Conservation (phyloP, 129 eudicot species). For the Pittosporum tobira region DNA sequence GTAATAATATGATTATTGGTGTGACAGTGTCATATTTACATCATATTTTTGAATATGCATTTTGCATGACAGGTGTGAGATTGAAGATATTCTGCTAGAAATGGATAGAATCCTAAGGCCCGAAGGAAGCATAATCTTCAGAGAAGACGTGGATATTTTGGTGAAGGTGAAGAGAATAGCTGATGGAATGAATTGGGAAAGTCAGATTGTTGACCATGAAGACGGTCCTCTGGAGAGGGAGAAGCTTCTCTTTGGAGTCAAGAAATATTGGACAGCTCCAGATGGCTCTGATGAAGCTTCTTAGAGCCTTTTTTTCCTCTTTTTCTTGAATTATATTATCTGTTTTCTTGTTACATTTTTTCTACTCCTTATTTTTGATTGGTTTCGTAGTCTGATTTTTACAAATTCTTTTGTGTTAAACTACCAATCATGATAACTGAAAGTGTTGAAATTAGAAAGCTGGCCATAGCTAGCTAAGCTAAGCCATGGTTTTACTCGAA, state of each 20-base stretch:
- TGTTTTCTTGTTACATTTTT: constrained; percentile 8
- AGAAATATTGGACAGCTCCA: constrained; percentile 90
- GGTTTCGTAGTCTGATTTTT: neutral
- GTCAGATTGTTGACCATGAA: constrained; percentile 90
- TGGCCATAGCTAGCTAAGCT: too few relatives aligned
- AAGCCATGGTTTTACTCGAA: too few relatives aligned
- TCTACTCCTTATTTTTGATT: neutral
- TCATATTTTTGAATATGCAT: neutral
- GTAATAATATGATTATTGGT: too few relatives aligned
- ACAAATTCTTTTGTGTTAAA: constrained; percentile 1
- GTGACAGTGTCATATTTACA: neutral
- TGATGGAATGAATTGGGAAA: constrained; percentile 78
- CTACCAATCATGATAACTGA: neutral
- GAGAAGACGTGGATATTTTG: constrained; percentile 85
- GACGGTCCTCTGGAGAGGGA: constrained; percentile 90
- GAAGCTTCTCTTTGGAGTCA: constrained; percentile 89
- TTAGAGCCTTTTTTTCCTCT: neutral
- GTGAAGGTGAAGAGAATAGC: constrained; percentile 66
- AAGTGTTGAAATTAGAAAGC: too few relatives aligned
- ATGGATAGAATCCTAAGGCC: constrained; percentile 92
- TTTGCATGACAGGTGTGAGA: constrained; percentile 56
- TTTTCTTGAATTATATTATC: neutral
- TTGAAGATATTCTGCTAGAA: constrained; percentile 90
- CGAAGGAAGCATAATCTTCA: constrained; percentile 72
- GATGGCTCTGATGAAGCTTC: constrained; percentile 27